A percentile compares a stretch with the other conserved stretches of the same genome.
Conservation (phyloP, 1,284 basidiomycete genomes). For the Sphagnurus paluster region DNA sequence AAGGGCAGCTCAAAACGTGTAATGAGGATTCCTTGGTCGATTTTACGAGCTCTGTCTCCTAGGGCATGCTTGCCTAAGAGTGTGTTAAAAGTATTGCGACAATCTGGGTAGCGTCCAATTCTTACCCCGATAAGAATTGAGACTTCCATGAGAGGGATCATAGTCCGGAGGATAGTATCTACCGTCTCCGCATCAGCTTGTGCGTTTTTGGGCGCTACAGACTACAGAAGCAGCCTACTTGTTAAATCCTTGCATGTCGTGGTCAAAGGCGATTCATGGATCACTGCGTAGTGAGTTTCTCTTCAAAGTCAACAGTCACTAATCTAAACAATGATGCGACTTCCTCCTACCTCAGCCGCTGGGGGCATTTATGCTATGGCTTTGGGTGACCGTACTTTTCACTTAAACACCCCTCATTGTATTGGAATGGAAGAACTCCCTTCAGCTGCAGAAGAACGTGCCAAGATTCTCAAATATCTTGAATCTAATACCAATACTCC, state of each 20-base stretch:
- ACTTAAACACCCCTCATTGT: slow-evolving; percentile 34
- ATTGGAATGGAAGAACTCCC: slow-evolving; percentile 43
- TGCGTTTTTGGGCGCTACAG: not conserved
- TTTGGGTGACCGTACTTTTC: no score
- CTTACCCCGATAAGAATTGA: slow-evolving; percentile 78
- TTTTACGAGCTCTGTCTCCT: slow-evolving; percentile 87
- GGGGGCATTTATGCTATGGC: no score
- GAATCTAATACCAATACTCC: slow-evolving; percentile 9
- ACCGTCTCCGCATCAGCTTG: slow-evolving; percentile 4
- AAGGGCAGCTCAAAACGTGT: slow-evolving; percentile 94
- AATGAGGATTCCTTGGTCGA: slow-evolving; percentile 92
- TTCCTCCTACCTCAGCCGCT: no score
- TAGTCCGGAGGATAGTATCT: slow-evolving; percentile 93
- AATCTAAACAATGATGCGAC: slow-evolving; percentile 9
- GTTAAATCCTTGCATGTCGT: slow-evolving; percentile 63
- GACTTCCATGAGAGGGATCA: slow-evolving; percentile 72
- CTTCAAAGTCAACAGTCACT: slow-evolving; percentile 4
- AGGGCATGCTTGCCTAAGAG: slow-evolving; percentile 88
- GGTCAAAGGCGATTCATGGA: not conserved
- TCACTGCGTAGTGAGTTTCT: no score
- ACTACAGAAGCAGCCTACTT: slow-evolving; percentile 40
- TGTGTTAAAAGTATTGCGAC: slow-evolving; percentile 8
- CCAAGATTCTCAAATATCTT: slow-evolving; percentile 25
- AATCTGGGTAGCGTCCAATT: slow-evolving; percentile 4
- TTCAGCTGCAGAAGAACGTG: slow-evolving; percentile 35